Percentiles rank a stretch among this genome's conserved stretches.
Conservation (phyloP, 2,329 filamentous ascomycete species). For the Botrytis elliptica region DNA sequence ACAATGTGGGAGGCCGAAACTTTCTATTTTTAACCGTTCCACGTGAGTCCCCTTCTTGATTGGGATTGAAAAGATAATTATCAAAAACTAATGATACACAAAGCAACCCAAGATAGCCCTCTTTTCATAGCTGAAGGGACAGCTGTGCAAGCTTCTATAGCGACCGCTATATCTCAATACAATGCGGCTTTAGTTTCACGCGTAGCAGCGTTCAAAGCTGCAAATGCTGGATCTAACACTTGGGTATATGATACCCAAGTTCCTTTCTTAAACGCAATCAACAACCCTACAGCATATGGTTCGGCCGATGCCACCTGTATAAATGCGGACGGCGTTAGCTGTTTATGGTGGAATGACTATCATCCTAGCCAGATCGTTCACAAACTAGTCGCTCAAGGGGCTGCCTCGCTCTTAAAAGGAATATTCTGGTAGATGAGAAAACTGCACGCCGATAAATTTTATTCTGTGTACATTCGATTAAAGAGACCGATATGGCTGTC, state of each 20-base stretch:
- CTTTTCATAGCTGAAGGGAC: background rate
- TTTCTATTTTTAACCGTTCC: slow-evolving; percentile 6
- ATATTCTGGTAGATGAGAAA: background rate
- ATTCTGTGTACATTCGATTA: background rate
- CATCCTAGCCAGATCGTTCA: background rate
- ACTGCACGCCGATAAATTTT: background rate
- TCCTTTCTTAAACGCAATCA: background rate
- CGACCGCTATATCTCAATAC: background rate
- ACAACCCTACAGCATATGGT: background rate
- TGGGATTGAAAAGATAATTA: too few species aligned
- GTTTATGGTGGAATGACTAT: slow-evolving; percentile 9
- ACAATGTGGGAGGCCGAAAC: background rate
- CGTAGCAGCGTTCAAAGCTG: background rate
- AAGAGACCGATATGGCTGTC: background rate
- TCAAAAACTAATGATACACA: background rate
- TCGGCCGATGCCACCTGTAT: background rate
- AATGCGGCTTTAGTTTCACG: background rate
- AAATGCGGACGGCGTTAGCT: background rate
- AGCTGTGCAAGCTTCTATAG: background rate
- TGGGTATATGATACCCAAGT: slow-evolving; percentile 5
- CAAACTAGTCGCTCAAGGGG: background rate
- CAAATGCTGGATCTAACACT: background rate
- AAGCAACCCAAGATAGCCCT: slow-evolving; percentile 5
- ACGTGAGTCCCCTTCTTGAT: background rate
- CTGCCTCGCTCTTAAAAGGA: background rate